These are phyloP conservation scores for Glebionis coronaria DNA, from an alignment of 129 eudicot species.

Conservation along the genomic window DNA sequence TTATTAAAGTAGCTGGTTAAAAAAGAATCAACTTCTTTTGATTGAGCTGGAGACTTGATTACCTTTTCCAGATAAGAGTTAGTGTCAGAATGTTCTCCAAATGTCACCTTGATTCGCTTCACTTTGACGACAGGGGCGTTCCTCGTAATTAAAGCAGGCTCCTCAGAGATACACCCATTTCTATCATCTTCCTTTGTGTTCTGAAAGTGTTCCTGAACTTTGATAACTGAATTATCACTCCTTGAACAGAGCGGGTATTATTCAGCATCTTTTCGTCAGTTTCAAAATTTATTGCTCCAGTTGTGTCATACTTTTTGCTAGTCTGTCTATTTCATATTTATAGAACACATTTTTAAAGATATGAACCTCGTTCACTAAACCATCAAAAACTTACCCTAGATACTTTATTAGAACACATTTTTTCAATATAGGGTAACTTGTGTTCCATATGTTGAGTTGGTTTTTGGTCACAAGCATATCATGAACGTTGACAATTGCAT, in stretches of 20 bases:
- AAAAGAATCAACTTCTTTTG: slow-evolving; percentile 41
- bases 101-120: slow-evolving; percentile 47
- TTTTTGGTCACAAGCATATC: too few relatives aligned
- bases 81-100: slow-evolving; percentile 34
- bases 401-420: too few relatives aligned
- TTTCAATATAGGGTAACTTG: too few relatives aligned
- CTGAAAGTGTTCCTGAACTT: slow-evolving; percentile 46
- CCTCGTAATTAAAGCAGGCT: slow-evolving; percentile 28
- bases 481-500: too few relatives aligned
- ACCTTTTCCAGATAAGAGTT: slow-evolving; percentile 36
- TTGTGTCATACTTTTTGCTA: slow-evolving; percentile 38
- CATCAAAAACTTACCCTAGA: too few relatives aligned
- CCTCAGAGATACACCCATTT: slow-evolving; percentile 30
- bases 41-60: slow-evolving; percentile 33
- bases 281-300: slow-evolving; percentile 39
- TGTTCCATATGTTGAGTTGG: too few relatives aligned
- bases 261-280: slow-evolving; percentile 26
- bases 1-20: slow-evolving; percentile 36
- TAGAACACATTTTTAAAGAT: slow-evolving; percentile 64
- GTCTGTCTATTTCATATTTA: slow-evolving; percentile 38
- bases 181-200: slow-evolving; percentile 28
- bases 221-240: slow-evolving; percentile 58
- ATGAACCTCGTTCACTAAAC: slow-evolving; percentile 50
- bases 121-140: slow-evolving; percentile 30
- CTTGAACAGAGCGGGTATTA: slow-evolving; percentile 42